These are phyloP conservation scores for Euryodendron excelsum DNA, from an alignment of 148 eudicot species.

Conservation along the genomic window DNA sequence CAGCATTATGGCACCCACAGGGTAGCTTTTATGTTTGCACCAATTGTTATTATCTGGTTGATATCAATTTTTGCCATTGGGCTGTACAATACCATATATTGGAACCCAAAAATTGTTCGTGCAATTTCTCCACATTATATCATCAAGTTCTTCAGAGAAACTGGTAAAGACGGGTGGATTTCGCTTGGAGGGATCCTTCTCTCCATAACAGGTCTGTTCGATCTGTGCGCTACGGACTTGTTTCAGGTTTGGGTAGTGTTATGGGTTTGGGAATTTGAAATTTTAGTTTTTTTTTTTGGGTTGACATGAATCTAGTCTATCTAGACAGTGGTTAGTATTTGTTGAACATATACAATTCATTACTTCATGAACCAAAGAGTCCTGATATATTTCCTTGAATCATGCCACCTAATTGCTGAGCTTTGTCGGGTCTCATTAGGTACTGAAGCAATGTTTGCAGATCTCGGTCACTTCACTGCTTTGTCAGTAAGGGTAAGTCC, in stretches of 20 bases:
- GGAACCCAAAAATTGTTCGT: slow-evolving; percentile 77
- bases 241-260: slow-evolving; percentile 18
- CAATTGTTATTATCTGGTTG: slow-evolving; percentile 80
- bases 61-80: slow-evolving; percentile 75
- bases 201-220: slow-evolving; percentile 67
- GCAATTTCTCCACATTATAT: slow-evolving; percentile 94
- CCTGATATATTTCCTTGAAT: slow-evolving; percentile 1
- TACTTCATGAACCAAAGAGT: neutral
- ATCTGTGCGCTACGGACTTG: neutral
- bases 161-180: slow-evolving; percentile 91
- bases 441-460: slow-evolving; percentile 97
- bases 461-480: slow-evolving; percentile 89
- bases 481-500: slow-evolving; percentile 66
- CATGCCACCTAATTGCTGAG: neutral
- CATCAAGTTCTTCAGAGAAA: slow-evolving; percentile 58
- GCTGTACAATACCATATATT: slow-evolving; percentile 61
- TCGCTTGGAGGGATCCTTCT: slow-evolving; percentile 95
- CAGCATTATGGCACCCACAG: slow-evolving; percentile 93
- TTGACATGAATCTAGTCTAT: neutral
- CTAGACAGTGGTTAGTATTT: neutral
- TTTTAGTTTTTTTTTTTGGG: neutral
- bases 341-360: neutral
- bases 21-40: slow-evolving; percentile 90
- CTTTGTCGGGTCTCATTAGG: slow-evolving; percentile 51
- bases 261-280: neutral